These are phyloP conservation scores for Cystobasidium sp. DNA, from an alignment of 1,284 basidiomycete species.

Conservation along the genomic window DNA sequence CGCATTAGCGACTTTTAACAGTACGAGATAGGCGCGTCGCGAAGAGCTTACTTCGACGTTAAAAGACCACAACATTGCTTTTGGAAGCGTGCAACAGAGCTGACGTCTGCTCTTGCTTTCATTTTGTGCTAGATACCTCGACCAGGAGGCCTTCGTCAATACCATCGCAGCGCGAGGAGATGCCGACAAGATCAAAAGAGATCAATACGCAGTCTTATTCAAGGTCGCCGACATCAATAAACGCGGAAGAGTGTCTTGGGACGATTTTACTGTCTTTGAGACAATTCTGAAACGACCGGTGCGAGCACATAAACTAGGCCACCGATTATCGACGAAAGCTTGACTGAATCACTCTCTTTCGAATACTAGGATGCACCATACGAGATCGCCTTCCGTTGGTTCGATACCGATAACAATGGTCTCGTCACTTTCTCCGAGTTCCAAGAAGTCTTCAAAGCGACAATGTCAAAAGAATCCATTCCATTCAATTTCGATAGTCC, in stretches of 20 bases:
- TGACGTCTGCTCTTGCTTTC: background rate
- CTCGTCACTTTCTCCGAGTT: conserved; percentile 90
- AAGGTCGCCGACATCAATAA: conserved; percentile 81
- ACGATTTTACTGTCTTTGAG: conserved; percentile 92
- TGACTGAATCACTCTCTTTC: background rate
- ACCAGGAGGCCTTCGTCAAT: conserved; percentile 82
- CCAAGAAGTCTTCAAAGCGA: conserved; percentile 82
- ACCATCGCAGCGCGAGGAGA: conserved; percentile 86
- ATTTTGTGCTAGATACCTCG: conserved; percentile 66
- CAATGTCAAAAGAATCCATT: conserved; percentile 77
- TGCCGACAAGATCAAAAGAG: conserved; percentile 77
- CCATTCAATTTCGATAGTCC: conserved; percentile 94
- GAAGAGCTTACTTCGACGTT: too few species aligned
- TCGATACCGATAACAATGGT: conserved; percentile 87
- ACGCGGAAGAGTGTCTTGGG: conserved; percentile 82
- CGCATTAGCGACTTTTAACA: background rate
- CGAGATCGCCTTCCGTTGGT: conserved; percentile 84
- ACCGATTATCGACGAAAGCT: background rate
- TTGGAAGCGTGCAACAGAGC: too few species aligned
- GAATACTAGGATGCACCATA: conserved; percentile 47
- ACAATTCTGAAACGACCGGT: conserved; percentile 70
- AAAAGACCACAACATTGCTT: too few species aligned
- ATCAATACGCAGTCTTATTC: conserved; percentile 82
- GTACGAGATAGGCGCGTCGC: background rate
- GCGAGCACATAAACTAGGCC: conserved; percentile 45